These are phyloP conservation scores for Citrus maxima DNA, from an alignment of 345 rosid genomes.

Conservation along the genomic window DNA sequence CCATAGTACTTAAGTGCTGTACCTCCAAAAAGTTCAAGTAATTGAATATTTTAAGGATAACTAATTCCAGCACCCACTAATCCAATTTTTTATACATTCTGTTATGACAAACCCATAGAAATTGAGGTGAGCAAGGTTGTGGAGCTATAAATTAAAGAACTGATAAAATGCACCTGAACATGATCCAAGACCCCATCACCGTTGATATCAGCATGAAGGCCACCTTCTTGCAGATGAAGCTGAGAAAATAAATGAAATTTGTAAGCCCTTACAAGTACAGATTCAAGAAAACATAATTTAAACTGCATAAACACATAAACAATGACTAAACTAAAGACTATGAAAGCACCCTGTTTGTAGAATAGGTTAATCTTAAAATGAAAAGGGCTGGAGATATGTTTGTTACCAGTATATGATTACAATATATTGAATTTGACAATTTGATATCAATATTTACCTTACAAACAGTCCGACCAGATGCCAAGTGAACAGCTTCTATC, in stretches of 20 bases:
- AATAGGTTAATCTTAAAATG: neutral
- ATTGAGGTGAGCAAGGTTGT: constrained; percentile 1
- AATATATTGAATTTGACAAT: neutral
- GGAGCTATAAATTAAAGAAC: neutral
- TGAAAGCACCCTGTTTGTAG: neutral
- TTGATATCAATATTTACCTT: constrained; percentile 49
- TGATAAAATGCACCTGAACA: constrained; percentile 63
- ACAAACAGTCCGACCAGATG: constrained; percentile 91
- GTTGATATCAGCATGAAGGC: constrained; percentile 98
- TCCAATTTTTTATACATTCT: neutral
- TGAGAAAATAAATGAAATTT: constrained; percentile 30
- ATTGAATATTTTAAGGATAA: neutral
- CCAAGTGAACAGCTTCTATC: constrained; percentile 92
- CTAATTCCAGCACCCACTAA: neutral
- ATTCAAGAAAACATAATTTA: constrained; percentile 1
- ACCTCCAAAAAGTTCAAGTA: neutral
- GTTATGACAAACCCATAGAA: neutral
- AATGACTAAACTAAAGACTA: neutral
- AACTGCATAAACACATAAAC: neutral
- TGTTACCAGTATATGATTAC: neutral
- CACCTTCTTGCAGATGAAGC: constrained; percentile 99
- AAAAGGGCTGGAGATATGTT: neutral
- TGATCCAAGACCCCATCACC: constrained; percentile 99
- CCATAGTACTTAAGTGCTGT: too few species aligned
- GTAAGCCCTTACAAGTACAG: neutral